Conservation (phyloP, 257 asterid genomes). For the Fraxinus americana region DNA sequence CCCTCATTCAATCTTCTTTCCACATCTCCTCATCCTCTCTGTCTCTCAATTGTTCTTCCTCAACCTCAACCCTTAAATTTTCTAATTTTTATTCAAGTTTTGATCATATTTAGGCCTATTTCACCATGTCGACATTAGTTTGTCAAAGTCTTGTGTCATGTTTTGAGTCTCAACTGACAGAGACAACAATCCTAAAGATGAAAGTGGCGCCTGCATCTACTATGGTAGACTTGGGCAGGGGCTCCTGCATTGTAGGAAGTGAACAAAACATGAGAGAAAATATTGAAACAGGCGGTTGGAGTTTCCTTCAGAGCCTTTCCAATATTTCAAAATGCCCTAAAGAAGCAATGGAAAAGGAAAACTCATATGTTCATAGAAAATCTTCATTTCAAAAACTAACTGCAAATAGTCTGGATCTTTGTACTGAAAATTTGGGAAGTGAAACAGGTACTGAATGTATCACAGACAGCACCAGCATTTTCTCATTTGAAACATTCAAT, state of each 20-base stretch:
- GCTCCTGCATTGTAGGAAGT: neutral
- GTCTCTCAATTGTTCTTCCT: neutral
- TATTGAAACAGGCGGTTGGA: constrained; percentile 32
- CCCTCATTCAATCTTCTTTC: constrained; percentile 38
- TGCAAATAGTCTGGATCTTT: constrained; percentile 48
- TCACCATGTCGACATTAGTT: constrained; percentile 49
- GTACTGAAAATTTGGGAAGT: constrained; percentile 63
- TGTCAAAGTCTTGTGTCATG: constrained; percentile 39
- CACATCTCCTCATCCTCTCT: constrained; percentile 18
- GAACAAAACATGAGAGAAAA: neutral
- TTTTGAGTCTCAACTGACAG: constrained; percentile 37
- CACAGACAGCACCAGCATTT: constrained; percentile 19
- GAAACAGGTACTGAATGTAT: constrained; percentile 49
- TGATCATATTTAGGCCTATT: neutral
- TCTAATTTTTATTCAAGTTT: neutral
- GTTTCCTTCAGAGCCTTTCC: constrained; percentile 35
- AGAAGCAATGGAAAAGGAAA: constrained; percentile 19
- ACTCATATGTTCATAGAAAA: constrained; percentile 23
- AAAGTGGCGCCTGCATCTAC: constrained; percentile 29
- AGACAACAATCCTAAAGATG: constrained; percentile 44
- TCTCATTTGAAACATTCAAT: neutral
- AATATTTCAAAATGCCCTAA: constrained; percentile 7
- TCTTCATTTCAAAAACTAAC: constrained; percentile 35
- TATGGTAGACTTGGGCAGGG: neutral
- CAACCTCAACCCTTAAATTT: neutral